Base-by-base conservation (phyloP, 768 basidiomycete genomes). In the Suillus luteus region DNA sequence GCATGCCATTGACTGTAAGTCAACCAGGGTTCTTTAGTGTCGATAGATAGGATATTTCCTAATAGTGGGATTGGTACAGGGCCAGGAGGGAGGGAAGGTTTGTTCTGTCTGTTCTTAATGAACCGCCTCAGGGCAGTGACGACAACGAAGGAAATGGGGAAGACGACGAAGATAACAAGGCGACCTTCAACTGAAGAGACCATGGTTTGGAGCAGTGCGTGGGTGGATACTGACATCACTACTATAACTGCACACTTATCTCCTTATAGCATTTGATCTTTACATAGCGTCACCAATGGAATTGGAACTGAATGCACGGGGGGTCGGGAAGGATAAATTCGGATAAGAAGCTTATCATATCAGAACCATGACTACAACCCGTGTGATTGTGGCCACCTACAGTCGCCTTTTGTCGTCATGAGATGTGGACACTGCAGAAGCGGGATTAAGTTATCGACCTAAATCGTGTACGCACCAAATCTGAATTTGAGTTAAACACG, bases 31-130 rank as follows among this genome's bases (percentile, higher is more conserved):
- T 61, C 40, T 27, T 61, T 52, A 15, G 24, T n/a, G 27, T 61
- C 8, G 5, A 61, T 48, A 17, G 63, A 61, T 27, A 64, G n/a
- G 9, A 54, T 1, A 8, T 40, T 64, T 5, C 63, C 63, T 10
- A 64, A 9, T 9, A 85, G 60, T 12, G 82, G 83, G 17, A 77
- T 70, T 8, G 78, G 77, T 41, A 72, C 75, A 3, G 84, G 85
- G 11, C 85, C 85, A 57, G 84, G 84, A 17, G 83, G 83, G 38
- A 76, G 49, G 68, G 63, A 8, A 51, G 15, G 49, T 17, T 5
- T 31, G 15, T 7, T 17, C 15, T 17, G 27, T 31, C 15, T 31
- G 8, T 51, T 31, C 24, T 51, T 17, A 15, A 31, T 31, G 77
- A 40, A 31, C 51, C 27, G 3, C 17, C 10, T 19, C 17, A 52